Conservation (phyloP, 345 rosid genomes). For the Triadica sebifera region DNA sequence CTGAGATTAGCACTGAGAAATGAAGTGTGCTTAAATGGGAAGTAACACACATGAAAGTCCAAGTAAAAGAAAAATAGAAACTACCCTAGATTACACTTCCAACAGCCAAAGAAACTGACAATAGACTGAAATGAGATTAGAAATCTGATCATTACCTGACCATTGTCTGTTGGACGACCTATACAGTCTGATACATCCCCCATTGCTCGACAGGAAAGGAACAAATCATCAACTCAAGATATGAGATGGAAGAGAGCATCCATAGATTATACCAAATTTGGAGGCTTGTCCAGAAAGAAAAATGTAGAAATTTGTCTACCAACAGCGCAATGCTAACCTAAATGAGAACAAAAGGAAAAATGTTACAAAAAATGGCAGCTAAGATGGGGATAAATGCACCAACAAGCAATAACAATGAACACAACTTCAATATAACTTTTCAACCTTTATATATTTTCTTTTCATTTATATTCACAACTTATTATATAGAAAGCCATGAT, state of each 20-base stretch:
- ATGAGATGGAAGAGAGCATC: background rate
- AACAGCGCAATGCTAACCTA: background rate
- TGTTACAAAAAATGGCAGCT: background rate
- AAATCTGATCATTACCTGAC: slow-evolving; percentile 56
- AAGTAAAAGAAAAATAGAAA: background rate
- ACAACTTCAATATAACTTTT: background rate
- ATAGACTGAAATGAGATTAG: background rate
- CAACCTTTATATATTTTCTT: background rate
- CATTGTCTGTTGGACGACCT: slow-evolving; percentile 88
- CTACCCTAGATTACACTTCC: background rate
- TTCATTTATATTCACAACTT: background rate
- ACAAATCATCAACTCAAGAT: slow-evolving; percentile 3
- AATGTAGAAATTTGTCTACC: background rate
- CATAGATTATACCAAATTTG: background rate
- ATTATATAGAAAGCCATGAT: background rate
- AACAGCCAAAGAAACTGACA: background rate
- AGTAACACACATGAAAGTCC: background rate
- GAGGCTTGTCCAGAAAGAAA: background rate
- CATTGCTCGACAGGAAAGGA: slow-evolving; percentile 59
- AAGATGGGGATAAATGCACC: too few species aligned
- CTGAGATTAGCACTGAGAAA: background rate
- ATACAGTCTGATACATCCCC: slow-evolving; percentile 96
- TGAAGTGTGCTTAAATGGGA: background rate
- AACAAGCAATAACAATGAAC: background rate
- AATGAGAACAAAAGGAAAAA: background rate